A percentile compares a stretch with the other conserved stretches of the same genome.
Evolutionary conservation across 306 rosid genomes (phyloP).

Genomic region (Prunus armeniaca): DNA sequence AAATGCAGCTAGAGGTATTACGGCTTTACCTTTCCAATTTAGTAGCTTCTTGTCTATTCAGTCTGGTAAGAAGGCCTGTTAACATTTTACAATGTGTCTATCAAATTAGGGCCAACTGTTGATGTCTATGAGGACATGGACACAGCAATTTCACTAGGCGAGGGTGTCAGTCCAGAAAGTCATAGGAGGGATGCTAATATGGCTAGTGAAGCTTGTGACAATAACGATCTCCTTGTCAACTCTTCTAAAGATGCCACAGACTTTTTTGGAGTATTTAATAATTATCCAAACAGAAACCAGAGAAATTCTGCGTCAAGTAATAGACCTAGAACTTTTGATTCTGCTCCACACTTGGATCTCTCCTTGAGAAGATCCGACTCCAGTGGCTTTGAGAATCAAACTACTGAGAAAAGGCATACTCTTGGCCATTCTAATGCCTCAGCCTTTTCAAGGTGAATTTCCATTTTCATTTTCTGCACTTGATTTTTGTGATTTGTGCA

Average conservation of each 20-base stretch:
- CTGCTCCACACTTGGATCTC: constrained; percentile 74
- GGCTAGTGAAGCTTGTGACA: constrained; percentile 55
- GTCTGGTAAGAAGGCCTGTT: constrained; percentile 20
- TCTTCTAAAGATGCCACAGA: constrained; percentile 60
- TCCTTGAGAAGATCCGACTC: constrained; percentile 72
- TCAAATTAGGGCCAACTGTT: constrained; percentile 40
- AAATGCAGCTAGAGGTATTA: constrained; percentile 53
- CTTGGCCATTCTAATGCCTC: constrained; percentile 75
- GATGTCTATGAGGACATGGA: constrained; percentile 37
- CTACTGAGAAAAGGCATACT: constrained; percentile 52
- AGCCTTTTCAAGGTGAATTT: constrained; percentile 76
- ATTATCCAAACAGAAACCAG: constrained; percentile 37
- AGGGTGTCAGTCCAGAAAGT: constrained; percentile 45
- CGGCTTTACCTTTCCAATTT: constrained; percentile 6
- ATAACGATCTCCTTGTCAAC: constrained; percentile 43
- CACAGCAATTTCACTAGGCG: constrained; percentile 34
- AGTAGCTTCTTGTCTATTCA: constrained; percentile 15
- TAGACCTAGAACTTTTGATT: constrained; percentile 47
- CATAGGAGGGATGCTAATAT: constrained; percentile 33
- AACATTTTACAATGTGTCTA: constrained; percentile 17
- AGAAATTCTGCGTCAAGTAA: constrained; percentile 46
- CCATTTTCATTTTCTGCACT: background rate
- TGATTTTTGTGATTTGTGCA: background rate
- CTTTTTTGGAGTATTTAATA: constrained; percentile 59
- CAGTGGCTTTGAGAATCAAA: constrained; percentile 45